These are phyloP conservation scores for Globisporangium apiculatum DNA, from an alignment of 352 stramenopile species.

Conservation along the genomic window DNA sequence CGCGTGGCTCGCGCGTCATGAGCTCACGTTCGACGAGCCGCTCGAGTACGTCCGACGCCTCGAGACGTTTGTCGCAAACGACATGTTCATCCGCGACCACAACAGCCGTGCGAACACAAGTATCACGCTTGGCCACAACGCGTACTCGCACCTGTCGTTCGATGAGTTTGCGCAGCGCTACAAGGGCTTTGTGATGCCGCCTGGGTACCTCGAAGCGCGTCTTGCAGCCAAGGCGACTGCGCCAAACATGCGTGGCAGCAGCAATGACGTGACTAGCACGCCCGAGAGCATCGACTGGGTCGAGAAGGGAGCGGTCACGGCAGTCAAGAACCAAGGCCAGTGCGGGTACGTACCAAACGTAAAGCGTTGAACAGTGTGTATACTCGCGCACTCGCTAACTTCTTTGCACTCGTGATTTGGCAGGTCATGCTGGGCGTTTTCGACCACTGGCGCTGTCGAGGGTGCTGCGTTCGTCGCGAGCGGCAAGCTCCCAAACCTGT, in stretches of 20 bases:
- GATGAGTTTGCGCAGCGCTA: slow-evolving; percentile 19
- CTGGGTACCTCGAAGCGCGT: slow-evolving; percentile 14
- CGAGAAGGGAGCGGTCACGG: slow-evolving; percentile 30
- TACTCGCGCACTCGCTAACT: background rate
- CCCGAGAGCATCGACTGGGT: slow-evolving; percentile 26
- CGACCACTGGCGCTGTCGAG: slow-evolving; percentile 87
- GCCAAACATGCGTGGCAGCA: no score
- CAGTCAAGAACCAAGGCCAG: slow-evolving; percentile 92
- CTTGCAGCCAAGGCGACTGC: background rate
- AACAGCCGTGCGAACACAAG: slow-evolving; percentile 11
- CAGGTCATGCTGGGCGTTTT: slow-evolving; percentile 96
- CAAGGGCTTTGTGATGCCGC: slow-evolving; percentile 14
- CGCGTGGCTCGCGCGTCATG: slow-evolving; percentile 12
- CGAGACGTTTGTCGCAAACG: slow-evolving; percentile 21
- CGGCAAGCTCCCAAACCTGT: slow-evolving; percentile 72
- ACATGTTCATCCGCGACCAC: slow-evolving; percentile 19
- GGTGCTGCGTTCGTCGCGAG: slow-evolving; percentile 79
- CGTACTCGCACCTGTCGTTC: slow-evolving; percentile 25
- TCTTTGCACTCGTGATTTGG: background rate
- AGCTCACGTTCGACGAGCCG: slow-evolving; percentile 11
- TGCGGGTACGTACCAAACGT: slow-evolving; percentile 53
- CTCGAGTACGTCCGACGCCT: slow-evolving; percentile 18
- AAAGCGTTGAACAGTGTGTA: no score
- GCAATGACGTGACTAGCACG: background rate
- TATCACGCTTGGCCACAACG: slow-evolving; percentile 26